A percentile compares a stretch with the other conserved stretches of the same genome.
phyloP scores from a whole-genome alignment of 108 stramenopile species.

The Nitzschia palea region DNA sequence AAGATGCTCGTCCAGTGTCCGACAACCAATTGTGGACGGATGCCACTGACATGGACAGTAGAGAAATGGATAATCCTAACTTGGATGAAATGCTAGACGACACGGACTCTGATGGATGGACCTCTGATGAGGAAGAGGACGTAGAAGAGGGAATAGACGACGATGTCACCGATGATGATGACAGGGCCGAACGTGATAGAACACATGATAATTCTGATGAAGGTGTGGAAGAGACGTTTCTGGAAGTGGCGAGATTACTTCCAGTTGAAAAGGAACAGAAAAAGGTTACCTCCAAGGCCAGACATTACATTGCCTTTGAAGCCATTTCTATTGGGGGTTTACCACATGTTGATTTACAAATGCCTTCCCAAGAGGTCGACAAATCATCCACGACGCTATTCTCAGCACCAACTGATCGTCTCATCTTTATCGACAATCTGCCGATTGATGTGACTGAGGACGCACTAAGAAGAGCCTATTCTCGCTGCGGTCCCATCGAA shows the following conservation, averaged over 20 bases:
- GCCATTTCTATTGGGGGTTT: slow-evolving; percentile 2
- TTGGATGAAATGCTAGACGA: background rate
- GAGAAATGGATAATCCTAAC: background rate
- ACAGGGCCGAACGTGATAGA: background rate
- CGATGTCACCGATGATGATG: background rate
- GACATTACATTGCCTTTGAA: slow-evolving; percentile 11
- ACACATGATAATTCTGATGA: slow-evolving; percentile 17
- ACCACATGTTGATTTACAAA: background rate
- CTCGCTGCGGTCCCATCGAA: slow-evolving; percentile 69
- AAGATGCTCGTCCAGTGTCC: too few relatives aligned
- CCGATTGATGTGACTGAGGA: slow-evolving; percentile 73
- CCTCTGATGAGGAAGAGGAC: background rate
- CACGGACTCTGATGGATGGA: too few relatives aligned
- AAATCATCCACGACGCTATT: background rate
- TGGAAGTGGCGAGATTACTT: background rate
- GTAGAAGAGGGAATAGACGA: background rate
- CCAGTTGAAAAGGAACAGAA: background rate
- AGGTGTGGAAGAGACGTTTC: slow-evolving; percentile 9
- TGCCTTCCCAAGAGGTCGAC: background rate
- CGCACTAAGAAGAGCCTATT: slow-evolving; percentile 58
- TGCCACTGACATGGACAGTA: background rate
- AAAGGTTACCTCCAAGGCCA: background rate
- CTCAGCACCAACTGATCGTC: slow-evolving; percentile 31
- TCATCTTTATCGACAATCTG: slow-evolving; percentile 77
- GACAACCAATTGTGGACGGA: too few relatives aligned